Conservation (phyloP, 164 flowering plant species). For the Macadamia integrifolia region DNA sequence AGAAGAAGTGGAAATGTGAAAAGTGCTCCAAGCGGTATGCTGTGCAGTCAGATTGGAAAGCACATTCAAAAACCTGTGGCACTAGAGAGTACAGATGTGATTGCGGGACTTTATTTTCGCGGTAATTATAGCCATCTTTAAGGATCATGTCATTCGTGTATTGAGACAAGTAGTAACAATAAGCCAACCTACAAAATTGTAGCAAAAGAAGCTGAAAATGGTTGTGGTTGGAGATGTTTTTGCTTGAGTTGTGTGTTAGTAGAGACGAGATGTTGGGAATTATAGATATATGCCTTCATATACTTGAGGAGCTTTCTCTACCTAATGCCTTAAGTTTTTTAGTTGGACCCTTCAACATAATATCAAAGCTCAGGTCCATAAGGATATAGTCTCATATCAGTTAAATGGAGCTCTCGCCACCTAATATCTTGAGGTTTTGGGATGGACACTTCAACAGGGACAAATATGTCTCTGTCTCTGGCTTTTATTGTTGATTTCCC, state of each 20-base stretch:
- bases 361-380: no score
- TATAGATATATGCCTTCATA: no score
- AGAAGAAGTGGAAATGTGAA: conserved; percentile 98
- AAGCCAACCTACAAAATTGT: no score
- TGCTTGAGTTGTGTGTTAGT: not conserved
- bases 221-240: not conserved
- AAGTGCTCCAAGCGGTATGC: conserved; percentile 91
- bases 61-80: conserved; percentile 90
- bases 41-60: conserved; percentile 93
- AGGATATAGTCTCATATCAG: no score
- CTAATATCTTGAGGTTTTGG: not conserved
- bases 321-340: no score
- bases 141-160: no score
- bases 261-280: not conserved
- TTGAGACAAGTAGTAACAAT: no score
- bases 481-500: conserved; percentile 2
- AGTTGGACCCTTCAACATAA: no score
- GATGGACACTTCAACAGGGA: not conserved
- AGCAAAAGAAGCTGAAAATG: no score
- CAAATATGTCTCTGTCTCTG: not conserved
- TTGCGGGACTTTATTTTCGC: conserved; percentile 84
- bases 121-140: conserved; percentile 33
- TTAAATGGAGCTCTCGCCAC: not conserved
- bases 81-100: conserved; percentile 89
- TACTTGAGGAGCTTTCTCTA: no score